A percentile compares a stretch with the other conserved stretches of the same genome.
These are phyloP conservation scores for Capsicum baccatum DNA, from an alignment of 257 asterid species.

Conservation along the genomic window DNA sequence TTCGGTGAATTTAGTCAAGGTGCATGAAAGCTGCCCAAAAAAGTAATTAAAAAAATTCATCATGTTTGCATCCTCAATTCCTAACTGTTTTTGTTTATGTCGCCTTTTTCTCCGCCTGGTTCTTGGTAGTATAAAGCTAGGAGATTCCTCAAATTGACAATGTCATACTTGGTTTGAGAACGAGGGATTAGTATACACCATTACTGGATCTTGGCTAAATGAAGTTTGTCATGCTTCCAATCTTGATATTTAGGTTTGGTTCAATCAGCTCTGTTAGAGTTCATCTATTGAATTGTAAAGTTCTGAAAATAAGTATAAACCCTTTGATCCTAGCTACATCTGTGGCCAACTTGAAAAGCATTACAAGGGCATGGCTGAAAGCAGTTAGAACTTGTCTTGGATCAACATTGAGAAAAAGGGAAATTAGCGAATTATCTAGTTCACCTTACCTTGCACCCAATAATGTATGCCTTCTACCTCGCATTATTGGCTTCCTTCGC, in stretches of 20 bases:
- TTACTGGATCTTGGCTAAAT: constrained; percentile 14
- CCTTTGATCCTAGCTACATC: constrained; percentile 24
- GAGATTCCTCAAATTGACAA: background rate
- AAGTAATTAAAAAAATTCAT: too few relatives aligned
- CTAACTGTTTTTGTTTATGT: constrained; percentile 5
- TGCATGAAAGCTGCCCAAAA: too few relatives aligned
- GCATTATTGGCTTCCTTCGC: background rate
- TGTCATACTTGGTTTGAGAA: constrained; percentile 6
- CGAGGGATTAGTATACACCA: constrained; percentile 7
- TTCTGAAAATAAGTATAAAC: background rate
- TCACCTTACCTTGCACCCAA: background rate
- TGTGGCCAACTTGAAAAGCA: constrained; percentile 11
- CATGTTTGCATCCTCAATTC: constrained; percentile 1
- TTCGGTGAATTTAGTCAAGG: too few relatives aligned
- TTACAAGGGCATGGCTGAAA: background rate
- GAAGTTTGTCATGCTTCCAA: background rate
- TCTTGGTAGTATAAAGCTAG: background rate
- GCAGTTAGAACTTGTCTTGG: constrained; percentile 23
- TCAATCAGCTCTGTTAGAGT: background rate
- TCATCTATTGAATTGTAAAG: constrained; percentile 11
- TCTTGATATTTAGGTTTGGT: background rate
- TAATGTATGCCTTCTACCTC: background rate
- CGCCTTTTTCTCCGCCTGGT: constrained; percentile 15
- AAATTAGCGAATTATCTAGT: background rate
- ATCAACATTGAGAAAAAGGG: constrained; percentile 7